These are phyloP conservation scores for Raffaelea ambrosiae DNA, from an alignment of 2,329 filamentous ascomycete species.

Conservation along the genomic window DNA sequence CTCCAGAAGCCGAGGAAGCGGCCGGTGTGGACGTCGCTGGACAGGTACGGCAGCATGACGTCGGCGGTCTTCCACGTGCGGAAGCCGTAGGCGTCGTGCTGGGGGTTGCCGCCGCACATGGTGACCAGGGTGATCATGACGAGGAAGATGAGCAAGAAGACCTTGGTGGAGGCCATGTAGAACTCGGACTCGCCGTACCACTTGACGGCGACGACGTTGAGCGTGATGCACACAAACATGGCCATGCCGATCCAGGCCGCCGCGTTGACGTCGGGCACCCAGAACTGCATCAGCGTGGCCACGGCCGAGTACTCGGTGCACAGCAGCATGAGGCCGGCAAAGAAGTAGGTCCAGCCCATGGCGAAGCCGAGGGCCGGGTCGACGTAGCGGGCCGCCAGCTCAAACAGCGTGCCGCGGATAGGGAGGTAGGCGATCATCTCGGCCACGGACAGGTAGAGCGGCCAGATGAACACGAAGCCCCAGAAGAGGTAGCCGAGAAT, in stretches of 20 bases:
- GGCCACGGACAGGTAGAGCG: constrained; percentile 56
- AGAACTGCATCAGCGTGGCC: constrained; percentile 33
- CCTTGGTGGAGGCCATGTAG: constrained; percentile 33
- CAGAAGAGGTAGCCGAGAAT: constrained; percentile 52
- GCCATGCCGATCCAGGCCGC: constrained; percentile 46
- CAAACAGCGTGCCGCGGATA: constrained; percentile 53
- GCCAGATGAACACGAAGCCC: constrained; percentile 38
- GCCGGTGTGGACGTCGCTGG: constrained; percentile 31
- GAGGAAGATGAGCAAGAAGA: constrained; percentile 43
- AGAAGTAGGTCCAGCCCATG: constrained; percentile 34
- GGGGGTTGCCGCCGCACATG: constrained; percentile 45
- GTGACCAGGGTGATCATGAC: constrained; percentile 47
- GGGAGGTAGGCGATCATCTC: constrained; percentile 58
- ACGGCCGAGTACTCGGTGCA: constrained; percentile 30
- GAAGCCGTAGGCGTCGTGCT: constrained; percentile 33
- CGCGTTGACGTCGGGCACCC: constrained; percentile 32
- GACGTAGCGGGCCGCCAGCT: constrained; percentile 55
- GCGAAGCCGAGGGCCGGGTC: constrained; percentile 56
- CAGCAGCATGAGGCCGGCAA: constrained; percentile 29
- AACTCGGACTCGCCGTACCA: constrained; percentile 32
- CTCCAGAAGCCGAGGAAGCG: constrained; percentile 8
- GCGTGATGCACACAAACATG: constrained; percentile 21
- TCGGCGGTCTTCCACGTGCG: constrained; percentile 33
- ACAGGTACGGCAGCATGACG: constrained; percentile 23
- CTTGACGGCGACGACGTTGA: constrained; percentile 23